phyloP scores from a whole-genome alignment of 306 rosid species.

The Fragaria ananassa region DNA sequence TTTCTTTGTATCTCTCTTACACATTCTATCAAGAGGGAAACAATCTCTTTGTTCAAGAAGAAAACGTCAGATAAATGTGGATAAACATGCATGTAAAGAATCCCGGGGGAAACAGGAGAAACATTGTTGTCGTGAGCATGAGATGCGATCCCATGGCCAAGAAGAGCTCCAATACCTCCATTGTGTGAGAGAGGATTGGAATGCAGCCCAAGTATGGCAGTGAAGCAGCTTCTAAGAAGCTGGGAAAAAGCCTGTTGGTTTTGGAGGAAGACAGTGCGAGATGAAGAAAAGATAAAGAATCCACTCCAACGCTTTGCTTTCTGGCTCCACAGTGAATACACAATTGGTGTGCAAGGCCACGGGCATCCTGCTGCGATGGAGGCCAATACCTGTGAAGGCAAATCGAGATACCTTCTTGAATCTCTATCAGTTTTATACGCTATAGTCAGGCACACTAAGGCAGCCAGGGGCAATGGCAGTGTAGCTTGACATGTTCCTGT shows the following conservation, averaged over 20 bases:
- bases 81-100: slow-evolving; percentile 70
- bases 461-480: slow-evolving; percentile 93
- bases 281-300: slow-evolving; percentile 79
- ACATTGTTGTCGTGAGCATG: slow-evolving; percentile 61
- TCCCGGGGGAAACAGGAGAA: slow-evolving; percentile 87
- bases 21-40: slow-evolving; percentile 70
- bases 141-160: slow-evolving; percentile 79
- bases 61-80: slow-evolving; percentile 58
- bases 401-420: slow-evolving; percentile 66
- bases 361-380: slow-evolving; percentile 87
- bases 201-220: slow-evolving; percentile 69
- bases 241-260: slow-evolving; percentile 63
- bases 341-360: slow-evolving; percentile 98
- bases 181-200: slow-evolving; percentile 53
- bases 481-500: slow-evolving; percentile 78
- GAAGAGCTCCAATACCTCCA: slow-evolving; percentile 86
- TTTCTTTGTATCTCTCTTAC: slow-evolving; percentile 62
- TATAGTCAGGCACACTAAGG: slow-evolving; percentile 88
- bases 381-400: slow-evolving; percentile 80
- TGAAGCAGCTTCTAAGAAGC: slow-evolving; percentile 88
- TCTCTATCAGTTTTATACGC: slow-evolving; percentile 80
- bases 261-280: slow-evolving; percentile 90
- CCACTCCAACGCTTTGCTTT: slow-evolving; percentile 91
- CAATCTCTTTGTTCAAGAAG: slow-evolving; percentile 67
- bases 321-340: slow-evolving; percentile 95